Evolutionary conservation across 306 rosid species (phyloP), one percentile per base, ranked within the genome.

Genomic region (Leucaena leucocephala): DNA sequence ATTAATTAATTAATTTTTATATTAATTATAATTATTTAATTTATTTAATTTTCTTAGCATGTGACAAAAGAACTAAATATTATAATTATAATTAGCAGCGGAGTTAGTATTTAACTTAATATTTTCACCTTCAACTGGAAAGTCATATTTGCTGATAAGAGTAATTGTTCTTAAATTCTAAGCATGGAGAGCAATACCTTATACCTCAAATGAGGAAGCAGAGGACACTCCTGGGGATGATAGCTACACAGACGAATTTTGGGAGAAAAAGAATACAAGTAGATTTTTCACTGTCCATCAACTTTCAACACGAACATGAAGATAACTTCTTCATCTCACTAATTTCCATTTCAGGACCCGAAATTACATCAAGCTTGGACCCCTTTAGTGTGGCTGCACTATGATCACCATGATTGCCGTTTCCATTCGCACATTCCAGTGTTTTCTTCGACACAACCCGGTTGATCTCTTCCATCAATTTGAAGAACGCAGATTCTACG

Each of bases 311-410:
- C 35, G 97, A 91, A 81, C 98, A 91, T 10, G 98, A 75, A 80
- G 97, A 91, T 54, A 89, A 77, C 75, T 89, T 91, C 91, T 89
- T 93, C 83, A 93, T 89, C 93, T 91, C 94, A 84, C 92, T 86
- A 65, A 93, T 93, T 77, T 93, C 98, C 85, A 91, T 74, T 13
- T 93, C 97, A 67, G 86, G 49, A 68, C 87, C 90, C 9, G 85
- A 80, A 74, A 88, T 84, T 38, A 91, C 65, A 80, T 89, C 98
- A n/a, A 93, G 84, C 82, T 86, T 88, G 0, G 88, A 81, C 13
- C 97, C 98, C 49, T 83, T 89, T 39, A 88, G 84, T 10, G 21
- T 72, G 7, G 68, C 22, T 38, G 50, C 80, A 55, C 71, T 82
- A 45, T 19, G 58, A 39, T 69, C 71, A 69, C 79, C 83, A 57